phyloP scores from a whole-genome alignment of 352 stramenopile species.

The Globisporangium cylindrosporum region DNA sequence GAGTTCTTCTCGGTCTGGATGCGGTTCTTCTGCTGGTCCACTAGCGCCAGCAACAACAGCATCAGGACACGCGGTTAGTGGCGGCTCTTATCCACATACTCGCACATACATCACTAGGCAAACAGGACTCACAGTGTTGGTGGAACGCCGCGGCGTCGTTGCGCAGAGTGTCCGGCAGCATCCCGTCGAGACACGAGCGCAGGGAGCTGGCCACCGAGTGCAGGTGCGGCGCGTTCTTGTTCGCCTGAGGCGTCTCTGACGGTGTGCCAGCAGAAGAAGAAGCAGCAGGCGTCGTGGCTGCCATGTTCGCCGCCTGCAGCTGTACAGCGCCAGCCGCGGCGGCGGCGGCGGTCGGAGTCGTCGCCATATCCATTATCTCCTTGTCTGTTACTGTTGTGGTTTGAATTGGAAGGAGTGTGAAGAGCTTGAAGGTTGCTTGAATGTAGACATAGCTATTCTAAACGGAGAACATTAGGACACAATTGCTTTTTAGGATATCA shows the following conservation, averaged over 20 bases:
- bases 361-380: neutral
- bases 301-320: neutral
- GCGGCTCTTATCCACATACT: too few species aligned
- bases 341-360: neutral
- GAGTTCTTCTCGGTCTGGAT: constrained; percentile 84
- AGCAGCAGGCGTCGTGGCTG: neutral
- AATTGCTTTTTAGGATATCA: neutral
- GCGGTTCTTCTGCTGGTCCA: constrained; percentile 69
- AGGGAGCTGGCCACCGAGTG: constrained; percentile 81
- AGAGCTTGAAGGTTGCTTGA: neutral
- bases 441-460: neutral
- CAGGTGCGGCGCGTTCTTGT: constrained; percentile 76
- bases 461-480: neutral
- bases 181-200: constrained; percentile 79
- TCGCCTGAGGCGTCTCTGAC: constrained; percentile 3
- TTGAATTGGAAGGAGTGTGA: neutral
- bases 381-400: neutral
- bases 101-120: too few species aligned
- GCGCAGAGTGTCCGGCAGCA: constrained; percentile 80
- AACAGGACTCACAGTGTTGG: constrained; percentile 35
- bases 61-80: constrained; percentile 1
- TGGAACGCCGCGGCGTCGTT: constrained; percentile 77
- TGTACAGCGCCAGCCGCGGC: neutral
- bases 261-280: neutral
- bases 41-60: constrained; percentile 21